Evolutionary conservation across 164 flowering plant species (phyloP).

Genomic region (Euptelea pleiosperma): DNA sequence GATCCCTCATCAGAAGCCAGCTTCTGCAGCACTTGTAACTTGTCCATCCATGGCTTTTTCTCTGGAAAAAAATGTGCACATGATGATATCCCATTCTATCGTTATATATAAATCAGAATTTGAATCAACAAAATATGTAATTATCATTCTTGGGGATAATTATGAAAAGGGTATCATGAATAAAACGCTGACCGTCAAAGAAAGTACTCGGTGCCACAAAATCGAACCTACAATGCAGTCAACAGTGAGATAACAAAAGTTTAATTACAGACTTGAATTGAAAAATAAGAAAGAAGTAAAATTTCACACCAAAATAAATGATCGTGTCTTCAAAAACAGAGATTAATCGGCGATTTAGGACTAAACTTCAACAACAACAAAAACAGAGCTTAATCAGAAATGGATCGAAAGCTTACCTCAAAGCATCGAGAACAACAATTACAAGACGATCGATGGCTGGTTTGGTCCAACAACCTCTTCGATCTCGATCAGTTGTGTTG

Average conservation of each 20-base stretch:
- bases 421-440: conserved; percentile 83
- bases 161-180: not conserved
- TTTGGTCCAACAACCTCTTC: conserved; percentile 63
- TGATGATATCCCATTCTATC: conserved; percentile 14
- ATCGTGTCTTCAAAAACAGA: no score
- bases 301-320: no score
- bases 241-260: not conserved
- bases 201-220: conserved; percentile 87
- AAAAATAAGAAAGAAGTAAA: no score
- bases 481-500: conserved; percentile 1
- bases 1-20: conserved; percentile 46
- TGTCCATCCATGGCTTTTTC: conserved; percentile 94
- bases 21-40: conserved; percentile 57
- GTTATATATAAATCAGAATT: no score
- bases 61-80: conserved; percentile 39
- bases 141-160: no score
- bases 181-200: conserved; percentile 53
- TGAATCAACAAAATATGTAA: no score
- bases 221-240: conserved; percentile 58
- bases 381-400: not conserved
- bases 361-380: no score
- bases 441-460: conserved; percentile 74
- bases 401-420: conserved; percentile 39
- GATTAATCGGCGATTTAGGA: no score
- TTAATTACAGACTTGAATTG: no score